Evolutionary conservation across 768 basidiomycete species (phyloP).

Genomic region (Hemileccinum impolitum): DNA sequence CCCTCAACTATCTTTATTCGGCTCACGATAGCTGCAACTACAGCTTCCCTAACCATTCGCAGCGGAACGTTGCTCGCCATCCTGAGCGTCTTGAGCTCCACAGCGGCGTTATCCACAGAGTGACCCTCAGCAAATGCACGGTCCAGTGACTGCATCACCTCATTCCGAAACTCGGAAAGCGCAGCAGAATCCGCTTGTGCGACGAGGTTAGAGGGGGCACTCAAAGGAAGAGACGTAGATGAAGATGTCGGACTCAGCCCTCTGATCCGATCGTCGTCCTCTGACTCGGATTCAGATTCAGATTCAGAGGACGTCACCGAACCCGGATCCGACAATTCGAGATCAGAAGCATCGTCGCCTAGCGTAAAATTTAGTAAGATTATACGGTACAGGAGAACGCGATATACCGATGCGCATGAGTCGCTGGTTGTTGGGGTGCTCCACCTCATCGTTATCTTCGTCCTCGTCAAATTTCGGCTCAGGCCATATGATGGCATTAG

Average conservation of each 20-base stretch:
- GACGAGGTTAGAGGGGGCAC: conserved; percentile 36
- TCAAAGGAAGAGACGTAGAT: conserved; percentile 43
- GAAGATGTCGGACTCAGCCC: conserved; percentile 41
- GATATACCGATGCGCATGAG: conserved; percentile 70
- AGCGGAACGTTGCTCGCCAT: conserved; percentile 96
- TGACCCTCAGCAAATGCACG: conserved; percentile 92
- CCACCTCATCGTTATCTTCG: conserved; percentile 59
- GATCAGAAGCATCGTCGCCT: conserved; percentile 62
- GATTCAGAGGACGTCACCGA: conserved; percentile 52
- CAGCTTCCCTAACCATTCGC: conserved; percentile 79
- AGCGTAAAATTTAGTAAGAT: conserved; percentile 1
- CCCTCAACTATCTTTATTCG: conserved; percentile 61
- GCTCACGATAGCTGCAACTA: conserved; percentile 81
- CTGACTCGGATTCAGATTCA: conserved; percentile 39
- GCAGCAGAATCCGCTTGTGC: conserved; percentile 42
- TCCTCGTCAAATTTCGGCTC: conserved; percentile 53
- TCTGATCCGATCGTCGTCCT: conserved; percentile 39
- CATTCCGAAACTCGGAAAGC: conserved; percentile 68
- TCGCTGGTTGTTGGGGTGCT: conserved; percentile 65
- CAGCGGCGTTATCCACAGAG: conserved; percentile 86
- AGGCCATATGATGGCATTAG: conserved; percentile 84
- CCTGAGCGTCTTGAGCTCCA: conserved; percentile 93
- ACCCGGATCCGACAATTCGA: conserved; percentile 57
- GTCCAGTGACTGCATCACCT: conserved; percentile 82
- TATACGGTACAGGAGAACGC: neutral